Conservation (phyloP, 176 grass and related monocot species). For the Rhynchospora breviuscula region DNA sequence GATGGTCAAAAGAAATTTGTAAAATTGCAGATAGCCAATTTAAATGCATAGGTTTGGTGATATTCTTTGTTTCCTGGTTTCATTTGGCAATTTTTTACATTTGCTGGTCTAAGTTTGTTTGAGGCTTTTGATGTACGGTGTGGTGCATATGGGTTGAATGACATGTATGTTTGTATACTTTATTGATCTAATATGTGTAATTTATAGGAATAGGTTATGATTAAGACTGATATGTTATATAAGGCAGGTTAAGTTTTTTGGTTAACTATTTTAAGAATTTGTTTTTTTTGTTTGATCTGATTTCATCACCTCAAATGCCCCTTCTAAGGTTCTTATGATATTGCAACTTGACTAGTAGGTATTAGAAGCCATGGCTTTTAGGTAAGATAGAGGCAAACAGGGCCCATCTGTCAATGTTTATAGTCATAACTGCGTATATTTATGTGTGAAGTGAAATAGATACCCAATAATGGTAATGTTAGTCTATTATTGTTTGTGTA, state of each 20-base stretch:
- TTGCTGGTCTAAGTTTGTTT: too few relatives aligned
- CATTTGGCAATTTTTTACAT: too few relatives aligned
- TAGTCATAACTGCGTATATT: too few relatives aligned
- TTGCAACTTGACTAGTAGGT: conserved; percentile 6
- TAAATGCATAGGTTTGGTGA: too few relatives aligned
- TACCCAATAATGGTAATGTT: background rate
- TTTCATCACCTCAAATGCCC: conserved; percentile 4
- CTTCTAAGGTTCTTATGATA: background rate
- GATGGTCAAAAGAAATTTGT: too few relatives aligned
- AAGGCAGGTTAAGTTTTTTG: background rate
- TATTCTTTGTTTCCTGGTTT: too few relatives aligned
- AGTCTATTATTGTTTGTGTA: background rate
- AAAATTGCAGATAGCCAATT: too few relatives aligned
- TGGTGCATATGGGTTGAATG: too few relatives aligned
- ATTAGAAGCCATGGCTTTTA: background rate
- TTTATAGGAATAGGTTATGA: background rate
- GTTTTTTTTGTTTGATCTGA: background rate
- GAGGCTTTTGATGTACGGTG: too few relatives aligned
- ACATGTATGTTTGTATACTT: too few relatives aligned
- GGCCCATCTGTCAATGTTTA: too few relatives aligned
- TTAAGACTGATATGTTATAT: background rate
- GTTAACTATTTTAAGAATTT: background rate
- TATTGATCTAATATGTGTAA: too few relatives aligned
- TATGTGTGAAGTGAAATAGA: background rate
- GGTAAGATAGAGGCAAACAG: background rate